Base-by-base conservation (phyloP, 768 basidiomycete species). In the Psilocybe cyanescens region DNA sequence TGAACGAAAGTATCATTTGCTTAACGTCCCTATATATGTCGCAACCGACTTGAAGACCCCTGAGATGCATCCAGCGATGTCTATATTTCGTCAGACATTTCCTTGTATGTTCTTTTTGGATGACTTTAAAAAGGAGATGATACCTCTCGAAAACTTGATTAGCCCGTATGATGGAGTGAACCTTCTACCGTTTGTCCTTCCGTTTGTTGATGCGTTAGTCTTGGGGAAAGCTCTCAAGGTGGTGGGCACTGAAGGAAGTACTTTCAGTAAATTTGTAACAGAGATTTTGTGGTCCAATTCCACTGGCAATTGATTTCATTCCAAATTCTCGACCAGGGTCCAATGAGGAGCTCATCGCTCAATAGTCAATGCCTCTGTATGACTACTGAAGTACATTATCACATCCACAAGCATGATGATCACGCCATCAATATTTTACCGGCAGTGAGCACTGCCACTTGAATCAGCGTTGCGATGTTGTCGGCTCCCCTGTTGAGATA, bases 131-230 rank as follows among this genome's bases (percentile, higher is more conserved):
- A 50, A 37, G n/a, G 63, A 70, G 17, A 39, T 68, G 8, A 19
- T 31, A 28, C 56, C 61, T 11, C 58, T 75, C 29, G 58, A 67
- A 31, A 33, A 55, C n/a, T 28, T 70, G 24, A 60, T 44, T 31
- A 71, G 70, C 46, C 65, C 69, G n/a, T 64, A 67, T 24, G 74
- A 75, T 51, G 66, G 55, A 3, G 69, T 74, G 14, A 49, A 51
- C 16, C 65, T 74, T 2, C 54, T 55, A 17, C 37, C 64, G 29
- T 72, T 67, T 46, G 60, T 91, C 9, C 67, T 83, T 19, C 89
- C 91, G 1, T 83, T 92, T 59, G 66, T 94, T 33, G 91, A 93
- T 68, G 90, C 87, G 5, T 78, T 91, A 75, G 82, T 95, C 31
- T 83, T 85, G 14, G 83, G 84, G 2, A 79, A 79, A 55, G 88